Conservation (phyloP, 768 basidiomycete species). For the Russula abietina region DNA sequence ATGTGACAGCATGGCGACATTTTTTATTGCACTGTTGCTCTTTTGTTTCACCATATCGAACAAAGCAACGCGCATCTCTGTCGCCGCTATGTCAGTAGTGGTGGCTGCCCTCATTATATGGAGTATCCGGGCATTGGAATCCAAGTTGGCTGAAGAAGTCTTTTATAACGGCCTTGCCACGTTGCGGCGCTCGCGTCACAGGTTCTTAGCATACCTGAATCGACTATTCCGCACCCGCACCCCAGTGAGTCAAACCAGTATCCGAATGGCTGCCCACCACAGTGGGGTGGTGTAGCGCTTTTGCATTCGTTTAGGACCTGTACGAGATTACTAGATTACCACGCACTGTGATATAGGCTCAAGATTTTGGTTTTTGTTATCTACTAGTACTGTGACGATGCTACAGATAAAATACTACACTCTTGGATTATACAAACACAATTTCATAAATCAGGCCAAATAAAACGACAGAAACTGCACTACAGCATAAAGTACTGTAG, state of each 20-base stretch:
- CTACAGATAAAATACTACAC: neutral
- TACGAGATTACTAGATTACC: neutral
- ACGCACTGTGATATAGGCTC: neutral
- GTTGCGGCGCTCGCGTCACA: too few relatives aligned
- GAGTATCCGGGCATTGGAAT: constrained; percentile 9
- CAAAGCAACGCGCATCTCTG: constrained; percentile 5
- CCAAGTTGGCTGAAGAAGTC: neutral
- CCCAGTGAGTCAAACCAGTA: neutral
- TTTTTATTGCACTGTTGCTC: constrained; percentile 5
- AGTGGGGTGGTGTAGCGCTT: neutral
- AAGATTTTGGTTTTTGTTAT: neutral
- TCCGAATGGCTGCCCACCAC: neutral
- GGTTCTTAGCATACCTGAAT: too few relatives aligned
- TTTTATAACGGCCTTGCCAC: too few relatives aligned
- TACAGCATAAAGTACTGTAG: neutral
- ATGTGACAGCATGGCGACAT: neutral
- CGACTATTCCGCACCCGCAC: too few relatives aligned
- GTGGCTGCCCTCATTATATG: neutral
- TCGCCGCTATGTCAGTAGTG: neutral
- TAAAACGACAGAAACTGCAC: neutral
- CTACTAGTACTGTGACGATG: neutral
- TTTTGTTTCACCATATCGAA: constrained; percentile 9
- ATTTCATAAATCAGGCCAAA: neutral
- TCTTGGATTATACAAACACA: neutral
- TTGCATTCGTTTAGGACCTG: neutral